These are phyloP conservation scores for Aspergillus taichungensis DNA, from an alignment of 495 filamentous ascomycete species.

Conservation along the genomic window DNA sequence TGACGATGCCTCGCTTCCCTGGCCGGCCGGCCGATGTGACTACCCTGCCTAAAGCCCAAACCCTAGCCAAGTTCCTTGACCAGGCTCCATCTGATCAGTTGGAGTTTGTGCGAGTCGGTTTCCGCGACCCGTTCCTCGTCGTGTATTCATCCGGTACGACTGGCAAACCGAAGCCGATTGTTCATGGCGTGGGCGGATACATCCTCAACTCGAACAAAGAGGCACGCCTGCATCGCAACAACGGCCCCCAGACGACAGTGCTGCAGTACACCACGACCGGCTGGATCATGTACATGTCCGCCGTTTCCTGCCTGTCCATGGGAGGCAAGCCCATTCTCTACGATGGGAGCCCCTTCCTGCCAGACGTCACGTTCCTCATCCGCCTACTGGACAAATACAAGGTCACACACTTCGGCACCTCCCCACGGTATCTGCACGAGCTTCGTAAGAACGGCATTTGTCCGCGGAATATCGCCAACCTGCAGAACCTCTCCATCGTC, in stretches of 20 bases:
- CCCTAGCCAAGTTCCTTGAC: conserved; percentile 43
- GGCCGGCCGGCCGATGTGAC: conserved; percentile 47
- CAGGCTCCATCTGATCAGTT: conserved; percentile 34
- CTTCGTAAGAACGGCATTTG: conserved; percentile 47
- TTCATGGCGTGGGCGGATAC: conserved; percentile 56
- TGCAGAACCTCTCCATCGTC: conserved; percentile 49
- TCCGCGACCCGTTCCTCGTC: conserved; percentile 60
- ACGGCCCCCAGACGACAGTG: conserved; percentile 35
- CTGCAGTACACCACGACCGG: conserved; percentile 58
- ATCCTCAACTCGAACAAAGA: conserved; percentile 54
- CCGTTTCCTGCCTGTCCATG: conserved; percentile 40
- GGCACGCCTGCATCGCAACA: conserved; percentile 47
- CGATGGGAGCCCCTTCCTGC: conserved; percentile 68
- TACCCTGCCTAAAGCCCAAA: conserved; percentile 43
- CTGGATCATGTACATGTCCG: conserved; percentile 75
- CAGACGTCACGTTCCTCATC: conserved; percentile 52
- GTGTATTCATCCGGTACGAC: conserved; percentile 67
- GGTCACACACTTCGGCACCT: conserved; percentile 57
- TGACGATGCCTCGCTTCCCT: conserved; percentile 58
- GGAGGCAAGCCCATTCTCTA: conserved; percentile 57
- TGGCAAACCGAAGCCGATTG: conserved; percentile 65
- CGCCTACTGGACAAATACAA: conserved; percentile 36
- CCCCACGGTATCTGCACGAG: conserved; percentile 65
- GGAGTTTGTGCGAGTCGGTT: conserved; percentile 50
- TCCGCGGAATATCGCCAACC: conserved; percentile 52